Base-by-base conservation (phyloP, 2,329 filamentous ascomycete genomes). In the Penicillium sp. region DNA sequence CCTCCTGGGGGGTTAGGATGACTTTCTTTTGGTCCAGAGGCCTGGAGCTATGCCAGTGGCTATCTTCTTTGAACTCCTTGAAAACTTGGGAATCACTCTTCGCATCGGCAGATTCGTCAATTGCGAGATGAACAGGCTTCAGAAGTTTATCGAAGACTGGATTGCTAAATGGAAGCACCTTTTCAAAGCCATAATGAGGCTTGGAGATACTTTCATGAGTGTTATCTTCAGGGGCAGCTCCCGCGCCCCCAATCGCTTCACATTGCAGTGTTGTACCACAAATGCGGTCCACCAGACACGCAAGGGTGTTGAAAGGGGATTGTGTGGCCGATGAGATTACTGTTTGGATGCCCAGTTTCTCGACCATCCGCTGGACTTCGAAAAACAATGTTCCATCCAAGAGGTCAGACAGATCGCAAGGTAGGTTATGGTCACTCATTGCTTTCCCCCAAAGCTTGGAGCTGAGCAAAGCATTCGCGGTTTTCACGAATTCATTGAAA, bases 321-420 rank as follows among this genome's bases (percentile, higher is more conserved):
- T 58, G 43, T n/a, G 65, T 62, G 8, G 25, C 53, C 2, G 49
- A 36, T 4, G 59, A 54, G 19, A 60, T 56, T 11, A 33, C 15
- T n/a, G 39, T 7, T 11, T 45, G 29, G 10, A 40, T 27, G 13
- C 50, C 38, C 19, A 39, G 4, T 38, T 31, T 53, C 38, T 57
- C 50, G 48, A 48, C 54, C 40, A 45, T 51, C 23, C 16, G 55
- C 45, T 60, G 59, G 31, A 41, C 43, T 25, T 62, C 38, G 41
- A 60, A 39, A 29, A 79, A 76, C 6, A 83, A 64, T 39, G 82
- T 75, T 7, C 84, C 84, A 68, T 87, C 84, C 15, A 86, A 67
- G 6, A 83, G 69, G 66, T 87, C 84, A 16, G 75, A 75, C 6
- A 84, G 66, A 65, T 85, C 81, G 62, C 77, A 79, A 10, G 57